Base-by-base conservation (phyloP, 169 alveolate genomes). In the Cryptosporidium viatorum region DNA sequence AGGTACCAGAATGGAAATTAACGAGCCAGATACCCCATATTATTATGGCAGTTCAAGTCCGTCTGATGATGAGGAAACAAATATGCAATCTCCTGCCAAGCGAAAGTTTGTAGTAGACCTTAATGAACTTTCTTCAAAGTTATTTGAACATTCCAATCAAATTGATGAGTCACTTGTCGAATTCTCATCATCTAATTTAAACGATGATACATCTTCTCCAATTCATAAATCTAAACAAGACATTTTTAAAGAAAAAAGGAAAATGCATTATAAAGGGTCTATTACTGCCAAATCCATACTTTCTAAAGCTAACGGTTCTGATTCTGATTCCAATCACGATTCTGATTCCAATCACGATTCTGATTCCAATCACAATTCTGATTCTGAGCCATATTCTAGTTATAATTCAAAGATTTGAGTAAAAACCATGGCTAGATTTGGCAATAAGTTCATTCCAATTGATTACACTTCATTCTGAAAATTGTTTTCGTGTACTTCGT, bases 21-120 rank as follows among this genome's bases (percentile, higher is more conserved):
- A 80, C 29, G 89, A 80, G 35, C 89, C 89, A 23, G 43, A 80
- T 41, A 80, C 89, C 7, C 89, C 89, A 1, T 80, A 80, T 23
- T 73, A 55, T 58, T 59, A 73, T 59, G 70, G 86, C 21, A 80
- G 75, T 18, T 62, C 75, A 14, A 65, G 69, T 1, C 23, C 29
- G 7, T 80, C 89, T 12, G 89, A 80, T 29, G 80, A 80, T 29
- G 89, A 65, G 23, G 62, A 58, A 4, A 33, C 62, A 31, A 7
- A 65, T 33, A 65, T 8, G 16, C 1, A 26, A n/a, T 29, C 71
- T 0, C 3, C 7, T 14, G 14, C 51, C 1, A 65, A 5, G 62
- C 41, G 18, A 65, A 65, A 65, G 12, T 33, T 21, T 26, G n/a
- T 3, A 3, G 75, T 62, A 29, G 70, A 60, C 43, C 89, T 70